These are phyloP conservation scores for Penicillium sp. DNA, from an alignment of 2,329 filamentous ascomycete species.

Conservation along the genomic window DNA sequence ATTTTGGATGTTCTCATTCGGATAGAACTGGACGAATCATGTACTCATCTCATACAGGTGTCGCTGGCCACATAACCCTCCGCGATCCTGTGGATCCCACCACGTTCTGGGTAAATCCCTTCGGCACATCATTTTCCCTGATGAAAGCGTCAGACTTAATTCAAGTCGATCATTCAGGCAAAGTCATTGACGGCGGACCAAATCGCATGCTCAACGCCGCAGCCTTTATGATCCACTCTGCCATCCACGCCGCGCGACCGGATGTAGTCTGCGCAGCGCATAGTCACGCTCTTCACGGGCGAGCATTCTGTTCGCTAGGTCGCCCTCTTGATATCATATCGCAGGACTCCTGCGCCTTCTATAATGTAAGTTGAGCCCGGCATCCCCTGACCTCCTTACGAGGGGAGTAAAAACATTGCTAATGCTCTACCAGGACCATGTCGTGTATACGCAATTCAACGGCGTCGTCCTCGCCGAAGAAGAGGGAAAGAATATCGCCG, in stretches of 20 bases:
- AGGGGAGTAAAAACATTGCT: neutral
- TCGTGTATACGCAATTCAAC: constrained; percentile 58
- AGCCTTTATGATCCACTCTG: constrained; percentile 57
- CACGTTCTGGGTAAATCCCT: constrained; percentile 71
- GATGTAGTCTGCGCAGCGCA: constrained; percentile 61
- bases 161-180: constrained; percentile 63
- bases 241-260: constrained; percentile 59
- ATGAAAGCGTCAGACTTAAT: constrained; percentile 71
- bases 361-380: constrained; percentile 37
- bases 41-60: constrained; percentile 42
- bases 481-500: constrained; percentile 59
- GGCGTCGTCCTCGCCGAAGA: constrained; percentile 58
- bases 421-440: constrained; percentile 48
- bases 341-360: constrained; percentile 51
- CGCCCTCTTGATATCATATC: constrained; percentile 50
- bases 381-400: neutral
- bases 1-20: too few relatives aligned
- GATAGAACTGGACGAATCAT: too few relatives aligned
- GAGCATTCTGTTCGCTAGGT: constrained; percentile 48
- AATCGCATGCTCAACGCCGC: constrained; percentile 53
- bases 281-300: constrained; percentile 59
- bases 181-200: constrained; percentile 66
- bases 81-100: constrained; percentile 63
- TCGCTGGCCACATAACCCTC: constrained; percentile 67
- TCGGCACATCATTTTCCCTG: constrained; percentile 65